Percentiles rank a stretch among this genome's conserved stretches.
phyloP scores from a whole-genome alignment of 306 rosid genomes.

The Castanea crenata region DNA sequence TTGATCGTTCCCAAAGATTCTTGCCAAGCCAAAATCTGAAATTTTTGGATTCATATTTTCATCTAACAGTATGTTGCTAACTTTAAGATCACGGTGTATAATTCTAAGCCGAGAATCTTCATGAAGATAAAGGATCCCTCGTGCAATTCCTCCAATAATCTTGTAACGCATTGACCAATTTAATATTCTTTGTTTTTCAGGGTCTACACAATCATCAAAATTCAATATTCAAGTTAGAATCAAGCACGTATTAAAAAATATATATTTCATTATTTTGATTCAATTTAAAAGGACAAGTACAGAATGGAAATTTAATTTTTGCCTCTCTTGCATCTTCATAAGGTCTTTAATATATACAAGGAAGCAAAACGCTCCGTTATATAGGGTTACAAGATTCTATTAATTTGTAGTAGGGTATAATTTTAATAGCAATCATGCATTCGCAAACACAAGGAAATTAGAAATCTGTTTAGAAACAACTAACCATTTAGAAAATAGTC shows the following conservation, averaged over 20 bases:
- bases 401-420: too few species aligned
- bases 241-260: not conserved
- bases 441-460: not conserved
- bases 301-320: too few species aligned
- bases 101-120: constrained; percentile 46
- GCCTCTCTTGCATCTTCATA: too few species aligned
- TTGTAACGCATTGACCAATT: constrained; percentile 39
- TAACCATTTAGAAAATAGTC: constrained; percentile 14
- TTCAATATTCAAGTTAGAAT: not conserved
- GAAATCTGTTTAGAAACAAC: not conserved
- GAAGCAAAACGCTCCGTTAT: not conserved
- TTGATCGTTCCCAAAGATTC: constrained; percentile 23
- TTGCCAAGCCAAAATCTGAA: constrained; percentile 54
- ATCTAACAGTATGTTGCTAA: constrained; percentile 39
- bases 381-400: not conserved
- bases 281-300: not conserved
- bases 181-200: not conserved
- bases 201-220: constrained; percentile 15
- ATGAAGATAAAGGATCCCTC: constrained; percentile 46
- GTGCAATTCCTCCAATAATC: constrained; percentile 39
- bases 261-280: not conserved
- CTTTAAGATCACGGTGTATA: constrained; percentile 46
- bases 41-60: constrained; percentile 35
- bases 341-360: too few species aligned
- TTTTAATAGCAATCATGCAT: too few species aligned